Base-by-base conservation (phyloP, 164 flowering plant genomes). In the Santalum album region DNA sequence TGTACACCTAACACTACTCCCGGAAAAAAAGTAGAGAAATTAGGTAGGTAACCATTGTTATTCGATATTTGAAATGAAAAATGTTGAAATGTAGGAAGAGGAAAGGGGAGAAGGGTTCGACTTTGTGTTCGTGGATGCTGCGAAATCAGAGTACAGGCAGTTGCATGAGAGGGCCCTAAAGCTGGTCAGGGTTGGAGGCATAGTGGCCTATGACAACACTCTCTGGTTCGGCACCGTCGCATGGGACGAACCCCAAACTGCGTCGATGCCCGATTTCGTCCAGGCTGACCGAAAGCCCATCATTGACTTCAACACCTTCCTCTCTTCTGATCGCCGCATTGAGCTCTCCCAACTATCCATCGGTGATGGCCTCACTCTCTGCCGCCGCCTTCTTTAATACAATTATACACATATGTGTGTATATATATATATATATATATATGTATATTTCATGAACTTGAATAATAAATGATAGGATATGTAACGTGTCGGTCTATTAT, bases 51-150 rank as follows among this genome's bases (percentile, higher is more conserved):
- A n/a, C n/a, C n/a, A n/a, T n/a, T n/a, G n/a, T n/a, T n/a, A n/a
- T n/a, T n/a, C n/a, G n/a, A n/a, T n/a, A n/a, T n/a, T n/a, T n/a
- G n/a, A n/a, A n/a, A n/a, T n/a, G n/a, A n/a, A n/a, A n/a, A n/a
- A n/a, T n/a, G n/a, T n/a, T n/a, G n/a, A n/a, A n/a, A n/a, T n/a
- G n/a, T n/a, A 29, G 63, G 64, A 69, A 68, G 68, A 27, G 1
- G 64, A 69, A 68, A 66, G 29, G 1, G 74, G 72, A 53, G 68
- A 68, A 22, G 25, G 22, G 2, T 80, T 68, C 19, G 89, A 82
- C 47, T 82, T 72, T 63, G 83, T 70, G 21, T 83, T 76, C 59
- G 82, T 80, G 22, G 82, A 83, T 47, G 83, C 82, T 1, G 73
- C 78, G 55, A 83, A 83, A 53, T 53, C 21, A 0, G 70, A 66